phyloP scores from a whole-genome alignment of 2,329 filamentous ascomycete species.

The Erysiphe pulchra region DNA sequence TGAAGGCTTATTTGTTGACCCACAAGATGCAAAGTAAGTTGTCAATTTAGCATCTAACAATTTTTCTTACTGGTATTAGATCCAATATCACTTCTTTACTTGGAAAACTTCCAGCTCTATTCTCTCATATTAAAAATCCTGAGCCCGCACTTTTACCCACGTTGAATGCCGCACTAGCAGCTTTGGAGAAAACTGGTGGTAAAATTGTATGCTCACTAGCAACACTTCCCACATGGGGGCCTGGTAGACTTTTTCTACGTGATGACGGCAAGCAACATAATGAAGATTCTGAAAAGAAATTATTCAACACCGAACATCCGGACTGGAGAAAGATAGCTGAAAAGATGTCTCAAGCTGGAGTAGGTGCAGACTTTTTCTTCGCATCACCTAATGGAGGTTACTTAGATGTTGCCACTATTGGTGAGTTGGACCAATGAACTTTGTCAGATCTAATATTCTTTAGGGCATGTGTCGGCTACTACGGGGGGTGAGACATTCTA shows the following conservation, averaged over 20 bases:
- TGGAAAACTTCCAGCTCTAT: slow-evolving; percentile 58
- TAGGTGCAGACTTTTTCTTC: slow-evolving; percentile 86
- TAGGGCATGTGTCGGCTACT: slow-evolving; percentile 58
- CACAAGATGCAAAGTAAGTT: slow-evolving; percentile 54
- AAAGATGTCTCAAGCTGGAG: slow-evolving; percentile 65
- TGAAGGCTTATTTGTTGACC: slow-evolving; percentile 83
- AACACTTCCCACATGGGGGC: slow-evolving; percentile 76
- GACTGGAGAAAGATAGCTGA: slow-evolving; percentile 67
- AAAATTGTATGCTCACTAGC: slow-evolving; percentile 77
- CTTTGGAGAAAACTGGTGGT: slow-evolving; percentile 65
- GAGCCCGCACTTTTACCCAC: slow-evolving; percentile 72
- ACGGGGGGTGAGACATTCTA: slow-evolving; percentile 94
- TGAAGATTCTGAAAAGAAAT: slow-evolving; percentile 74
- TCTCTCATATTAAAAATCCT: slow-evolving; percentile 66
- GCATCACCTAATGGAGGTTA: slow-evolving; percentile 77
- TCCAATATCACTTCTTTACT: slow-evolving; percentile 73
- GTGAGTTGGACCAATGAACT: slow-evolving; percentile 19
- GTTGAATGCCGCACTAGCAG: slow-evolving; percentile 60
- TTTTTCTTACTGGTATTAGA: slow-evolving; percentile 13
- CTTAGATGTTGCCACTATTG: slow-evolving; percentile 77
- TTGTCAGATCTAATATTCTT: slow-evolving; percentile 3
- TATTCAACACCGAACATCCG: slow-evolving; percentile 74
- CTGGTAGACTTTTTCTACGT: slow-evolving; percentile 58
- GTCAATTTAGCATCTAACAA: background rate
- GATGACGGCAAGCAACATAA: slow-evolving; percentile 72